phyloP scores from a whole-genome alignment of 208 protist genomes.

The Acanthamoeba triangularis region DNA sequence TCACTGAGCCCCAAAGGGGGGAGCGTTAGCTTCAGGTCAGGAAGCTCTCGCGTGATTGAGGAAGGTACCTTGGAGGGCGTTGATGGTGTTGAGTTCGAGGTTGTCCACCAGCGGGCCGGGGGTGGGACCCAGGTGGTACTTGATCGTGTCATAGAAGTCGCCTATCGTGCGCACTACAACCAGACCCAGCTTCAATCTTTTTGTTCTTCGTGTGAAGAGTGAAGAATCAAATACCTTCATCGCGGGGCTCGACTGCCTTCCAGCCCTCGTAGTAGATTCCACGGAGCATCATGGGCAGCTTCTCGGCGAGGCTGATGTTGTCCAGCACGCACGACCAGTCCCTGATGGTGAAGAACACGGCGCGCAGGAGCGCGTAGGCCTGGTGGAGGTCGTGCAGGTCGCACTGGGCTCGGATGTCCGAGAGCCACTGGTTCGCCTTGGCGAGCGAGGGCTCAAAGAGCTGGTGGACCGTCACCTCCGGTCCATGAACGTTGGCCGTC shows the following conservation, averaged over 20 bases:
- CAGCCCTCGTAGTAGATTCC: constrained; percentile 68
- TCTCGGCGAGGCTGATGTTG: neutral
- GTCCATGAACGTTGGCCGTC: no score
- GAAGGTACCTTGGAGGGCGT: no score
- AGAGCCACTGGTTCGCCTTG: constrained; percentile 30
- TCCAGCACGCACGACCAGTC: neutral
- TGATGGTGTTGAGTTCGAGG: no score
- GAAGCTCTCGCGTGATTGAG: no score
- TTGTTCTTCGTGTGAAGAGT: no score
- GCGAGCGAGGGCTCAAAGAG: neutral
- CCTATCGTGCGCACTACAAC: no score
- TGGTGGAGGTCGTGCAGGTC: constrained; percentile 32
- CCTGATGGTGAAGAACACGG: constrained; percentile 4
- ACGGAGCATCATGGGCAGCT: constrained; percentile 28
- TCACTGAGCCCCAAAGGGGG: no score
- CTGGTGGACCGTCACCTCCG: neutral
- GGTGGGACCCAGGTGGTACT: no score
- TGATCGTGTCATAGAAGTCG: no score
- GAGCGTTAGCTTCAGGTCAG: no score
- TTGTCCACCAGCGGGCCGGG: no score
- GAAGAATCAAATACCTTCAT: neutral
- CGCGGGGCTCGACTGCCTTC: neutral
- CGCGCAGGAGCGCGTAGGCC: constrained; percentile 32
- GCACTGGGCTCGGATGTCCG: constrained; percentile 30
- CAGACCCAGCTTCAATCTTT: no score